A percentile compares a stretch with the other conserved stretches of the same genome.
phyloP scores from a whole-genome alignment of 371 early-diverging fungal genomes.

The Umbelopsis sp. region DNA sequence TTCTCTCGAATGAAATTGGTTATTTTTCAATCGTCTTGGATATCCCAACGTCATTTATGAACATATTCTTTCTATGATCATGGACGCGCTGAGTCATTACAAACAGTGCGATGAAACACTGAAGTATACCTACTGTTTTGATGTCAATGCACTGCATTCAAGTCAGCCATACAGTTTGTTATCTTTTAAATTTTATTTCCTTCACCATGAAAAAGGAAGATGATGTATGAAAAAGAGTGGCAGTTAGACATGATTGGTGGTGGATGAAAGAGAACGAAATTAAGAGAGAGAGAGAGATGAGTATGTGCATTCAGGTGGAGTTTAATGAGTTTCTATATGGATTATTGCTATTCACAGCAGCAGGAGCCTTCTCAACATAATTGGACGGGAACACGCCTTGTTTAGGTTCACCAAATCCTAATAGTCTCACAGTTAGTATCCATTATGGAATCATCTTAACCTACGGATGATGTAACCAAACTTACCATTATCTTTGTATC shows the following conservation, averaged over 20 bases:
- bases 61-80: too few species aligned
- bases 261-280: background rate
- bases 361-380: slow-evolving; percentile 60
- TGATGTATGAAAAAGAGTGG: background rate
- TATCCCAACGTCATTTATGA: too few species aligned
- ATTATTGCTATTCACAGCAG: slow-evolving; percentile 14
- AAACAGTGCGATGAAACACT: too few species aligned
- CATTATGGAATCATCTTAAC: background rate
- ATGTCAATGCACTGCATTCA: too few species aligned
- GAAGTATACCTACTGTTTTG: too few species aligned
- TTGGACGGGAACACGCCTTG: slow-evolving; percentile 82
- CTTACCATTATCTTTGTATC: slow-evolving; percentile 67
- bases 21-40: too few species aligned
- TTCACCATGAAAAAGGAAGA: too few species aligned
- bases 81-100: too few species aligned
- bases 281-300: background rate
- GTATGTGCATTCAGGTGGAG: background rate
- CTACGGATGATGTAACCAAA: background rate
- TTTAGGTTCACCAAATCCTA: slow-evolving; percentile 34
- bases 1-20: background rate
- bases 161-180: too few species aligned
- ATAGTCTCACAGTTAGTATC: background rate
- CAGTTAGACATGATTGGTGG: too few species aligned
- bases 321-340: background rate
- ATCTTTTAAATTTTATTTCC: too few species aligned